phyloP scores from a whole-genome alignment of 1,139 yeast genomes.

The Yamadazyma siamensis region DNA sequence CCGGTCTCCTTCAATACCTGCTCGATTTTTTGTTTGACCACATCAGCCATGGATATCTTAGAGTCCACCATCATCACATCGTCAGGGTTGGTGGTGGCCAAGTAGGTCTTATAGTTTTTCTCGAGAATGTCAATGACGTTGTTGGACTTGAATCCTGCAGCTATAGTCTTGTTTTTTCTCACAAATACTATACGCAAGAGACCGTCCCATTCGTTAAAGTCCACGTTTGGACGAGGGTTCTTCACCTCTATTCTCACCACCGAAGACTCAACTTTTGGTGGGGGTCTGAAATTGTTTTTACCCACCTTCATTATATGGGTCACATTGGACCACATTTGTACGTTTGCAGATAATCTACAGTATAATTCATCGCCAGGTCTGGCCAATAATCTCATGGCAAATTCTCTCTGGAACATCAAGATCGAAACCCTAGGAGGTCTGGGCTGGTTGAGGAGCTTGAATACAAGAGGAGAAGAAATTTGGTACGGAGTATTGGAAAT shows the following conservation, averaged over 20 bases:
- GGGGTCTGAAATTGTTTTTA: constrained; percentile 93
- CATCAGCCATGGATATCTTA: constrained; percentile 35
- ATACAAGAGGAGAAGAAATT: constrained; percentile 93
- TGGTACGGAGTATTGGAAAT: constrained; percentile 98
- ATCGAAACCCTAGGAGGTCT: constrained; percentile 93
- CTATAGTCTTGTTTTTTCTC: constrained; percentile 86
- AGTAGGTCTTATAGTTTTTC: constrained; percentile 78
- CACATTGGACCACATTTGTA: constrained; percentile 99
- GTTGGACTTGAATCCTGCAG: constrained; percentile 86
- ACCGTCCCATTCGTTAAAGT: constrained; percentile 97
- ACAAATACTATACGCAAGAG: constrained; percentile 85
- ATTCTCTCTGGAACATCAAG: constrained; percentile 97
- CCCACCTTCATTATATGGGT: constrained; percentile 99
- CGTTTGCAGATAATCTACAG: constrained; percentile 92
- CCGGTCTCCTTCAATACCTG: constrained; percentile 76
- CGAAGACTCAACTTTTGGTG: constrained; percentile 97
- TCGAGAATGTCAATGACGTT: constrained; percentile 84
- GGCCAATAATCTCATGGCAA: constrained; percentile 88
- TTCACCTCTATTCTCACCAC: constrained; percentile 93
- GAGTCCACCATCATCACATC: constrained; percentile 54
- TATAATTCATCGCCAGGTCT: constrained; percentile 93
- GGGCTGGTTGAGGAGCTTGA: constrained; percentile 86
- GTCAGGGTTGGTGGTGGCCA: constrained; percentile 55
- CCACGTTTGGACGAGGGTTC: constrained; percentile 86
- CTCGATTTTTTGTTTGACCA: constrained; percentile 57